Evolutionary conservation across 306 rosid genomes (phyloP).

Genomic region (Amphicarpaea edgeworthii): DNA sequence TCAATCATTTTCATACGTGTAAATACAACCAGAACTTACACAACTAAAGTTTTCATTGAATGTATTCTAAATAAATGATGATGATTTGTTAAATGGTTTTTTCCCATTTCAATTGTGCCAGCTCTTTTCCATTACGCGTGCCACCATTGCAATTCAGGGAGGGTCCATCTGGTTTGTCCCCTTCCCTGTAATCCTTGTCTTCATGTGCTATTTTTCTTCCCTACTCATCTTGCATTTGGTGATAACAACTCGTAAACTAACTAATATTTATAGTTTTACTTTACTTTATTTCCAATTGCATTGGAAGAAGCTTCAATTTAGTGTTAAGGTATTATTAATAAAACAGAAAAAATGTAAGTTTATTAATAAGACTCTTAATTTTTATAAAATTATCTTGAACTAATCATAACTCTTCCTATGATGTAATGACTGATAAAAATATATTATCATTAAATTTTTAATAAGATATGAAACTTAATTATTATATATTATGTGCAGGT

Average conservation of each 20-base stretch:
- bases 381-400: too few relatives aligned
- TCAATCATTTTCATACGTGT: too few relatives aligned
- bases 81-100: slow-evolving; percentile 33
- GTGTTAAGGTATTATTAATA: too few relatives aligned
- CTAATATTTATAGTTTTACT: not conserved
- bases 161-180: slow-evolving; percentile 46
- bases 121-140: slow-evolving; percentile 33
- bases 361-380: too few relatives aligned
- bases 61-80: slow-evolving; percentile 8
- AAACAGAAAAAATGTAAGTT: too few relatives aligned
- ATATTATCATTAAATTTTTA: too few relatives aligned
- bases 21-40: too few relatives aligned
- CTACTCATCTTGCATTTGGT: not conserved
- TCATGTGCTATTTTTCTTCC: slow-evolving; percentile 27
- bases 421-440: too few relatives aligned
- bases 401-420: too few relatives aligned
- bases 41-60: too few relatives aligned
- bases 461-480: too few relatives aligned
- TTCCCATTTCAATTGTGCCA: slow-evolving; percentile 42
- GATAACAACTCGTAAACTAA: slow-evolving; percentile 22
- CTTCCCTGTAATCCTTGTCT: not conserved
- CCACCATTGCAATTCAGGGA: not conserved
- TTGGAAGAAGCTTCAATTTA: not conserved
- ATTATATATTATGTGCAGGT: too few relatives aligned
- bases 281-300: not conserved